phyloP scores from a whole-genome alignment of 2,329 filamentous ascomycete genomes.

The Alternaria alternata region DNA sequence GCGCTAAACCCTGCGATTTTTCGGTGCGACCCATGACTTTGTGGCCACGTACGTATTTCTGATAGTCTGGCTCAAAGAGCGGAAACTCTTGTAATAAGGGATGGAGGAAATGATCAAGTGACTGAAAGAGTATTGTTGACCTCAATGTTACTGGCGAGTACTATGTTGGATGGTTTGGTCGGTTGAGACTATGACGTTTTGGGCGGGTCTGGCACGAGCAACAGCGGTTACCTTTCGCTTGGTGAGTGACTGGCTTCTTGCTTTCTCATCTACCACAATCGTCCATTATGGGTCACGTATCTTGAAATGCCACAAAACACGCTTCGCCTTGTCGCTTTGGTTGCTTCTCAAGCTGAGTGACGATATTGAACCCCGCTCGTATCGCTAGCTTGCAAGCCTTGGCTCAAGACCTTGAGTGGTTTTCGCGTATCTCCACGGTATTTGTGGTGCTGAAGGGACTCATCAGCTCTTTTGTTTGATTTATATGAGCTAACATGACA shows the following conservation, averaged over 20 bases:
- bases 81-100: background rate
- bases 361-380: background rate
- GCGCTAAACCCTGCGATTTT: constrained; percentile 49
- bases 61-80: background rate
- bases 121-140: background rate
- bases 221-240: background rate
- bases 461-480: background rate
- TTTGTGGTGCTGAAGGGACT: background rate
- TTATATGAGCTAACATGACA: background rate
- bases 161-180: constrained; percentile 16
- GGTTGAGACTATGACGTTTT: constrained; percentile 13
- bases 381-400: background rate
- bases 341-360: background rate
- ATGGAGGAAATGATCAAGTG: background rate
- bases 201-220: constrained; percentile 4
- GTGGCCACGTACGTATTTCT: background rate
- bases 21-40: constrained; percentile 48
- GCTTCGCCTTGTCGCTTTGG: background rate
- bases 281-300: background rate
- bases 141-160: constrained; percentile 12
- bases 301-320: background rate
- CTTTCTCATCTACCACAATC: background rate
- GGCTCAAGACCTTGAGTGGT: background rate
- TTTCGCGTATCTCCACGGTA: background rate
- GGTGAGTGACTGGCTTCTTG: background rate